Conservation (phyloP, 2,329 filamentous ascomycete species). For the Diaporthe citrichinensis region DNA sequence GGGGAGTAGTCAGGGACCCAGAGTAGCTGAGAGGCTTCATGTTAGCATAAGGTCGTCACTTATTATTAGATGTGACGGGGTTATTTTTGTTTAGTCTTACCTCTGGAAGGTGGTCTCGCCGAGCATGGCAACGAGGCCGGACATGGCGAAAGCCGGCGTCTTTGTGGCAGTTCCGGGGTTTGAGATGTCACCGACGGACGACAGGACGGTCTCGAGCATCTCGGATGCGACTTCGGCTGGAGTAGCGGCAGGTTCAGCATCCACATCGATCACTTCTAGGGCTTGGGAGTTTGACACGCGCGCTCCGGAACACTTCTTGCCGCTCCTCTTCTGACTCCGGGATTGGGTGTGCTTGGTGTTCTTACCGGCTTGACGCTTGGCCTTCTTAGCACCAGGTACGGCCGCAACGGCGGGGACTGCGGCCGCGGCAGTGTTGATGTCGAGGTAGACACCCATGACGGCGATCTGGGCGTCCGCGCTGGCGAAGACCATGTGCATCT, state of each 20-base stretch:
- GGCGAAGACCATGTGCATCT: slow-evolving; percentile 73
- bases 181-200: slow-evolving; percentile 57
- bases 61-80: neutral
- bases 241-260: slow-evolving; percentile 58
- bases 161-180: slow-evolving; percentile 57
- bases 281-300: slow-evolving; percentile 50
- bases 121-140: slow-evolving; percentile 56
- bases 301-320: too few relatives aligned
- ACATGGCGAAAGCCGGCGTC: slow-evolving; percentile 59
- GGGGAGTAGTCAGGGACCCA: slow-evolving; percentile 65
- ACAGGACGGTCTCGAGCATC: slow-evolving; percentile 63
- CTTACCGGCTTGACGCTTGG: slow-evolving; percentile 41
- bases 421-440: slow-evolving; percentile 51
- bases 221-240: slow-evolving; percentile 52
- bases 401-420: neutral
- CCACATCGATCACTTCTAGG: slow-evolving; percentile 26
- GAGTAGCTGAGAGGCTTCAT: slow-evolving; percentile 52
- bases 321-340: too few relatives aligned
- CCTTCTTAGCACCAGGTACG: slow-evolving; percentile 34
- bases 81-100: slow-evolving; percentile 42
- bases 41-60: slow-evolving; percentile 3
- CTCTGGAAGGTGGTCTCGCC: slow-evolving; percentile 56
- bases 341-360: neutral
- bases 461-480: slow-evolving; percentile 56
- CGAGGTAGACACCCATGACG: slow-evolving; percentile 61